phyloP scores from a whole-genome alignment of 352 stramenopile species.

The Phytophthora multivora region DNA sequence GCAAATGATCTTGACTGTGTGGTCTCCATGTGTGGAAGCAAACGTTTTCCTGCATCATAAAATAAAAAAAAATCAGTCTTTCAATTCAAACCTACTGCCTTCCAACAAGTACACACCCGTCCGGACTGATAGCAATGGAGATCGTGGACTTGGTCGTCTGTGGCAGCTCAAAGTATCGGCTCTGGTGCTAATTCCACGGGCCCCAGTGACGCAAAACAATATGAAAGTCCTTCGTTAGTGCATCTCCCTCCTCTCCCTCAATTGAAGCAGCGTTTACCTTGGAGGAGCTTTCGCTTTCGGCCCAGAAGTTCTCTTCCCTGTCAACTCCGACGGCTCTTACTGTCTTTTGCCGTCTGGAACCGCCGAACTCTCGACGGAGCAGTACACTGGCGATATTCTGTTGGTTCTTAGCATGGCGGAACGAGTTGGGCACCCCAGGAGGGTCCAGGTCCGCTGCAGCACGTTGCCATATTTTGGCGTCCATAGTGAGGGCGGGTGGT shows the following conservation, averaged over 20 bases:
- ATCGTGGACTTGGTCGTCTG: slow-evolving; percentile 89
- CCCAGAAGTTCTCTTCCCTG: slow-evolving; percentile 74
- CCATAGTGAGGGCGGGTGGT: slow-evolving; percentile 17
- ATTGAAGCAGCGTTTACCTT: slow-evolving; percentile 50
- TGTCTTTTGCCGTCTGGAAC: slow-evolving; percentile 43
- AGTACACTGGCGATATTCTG: slow-evolving; percentile 75
- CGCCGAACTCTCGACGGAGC: slow-evolving; percentile 61
- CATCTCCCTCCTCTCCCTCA: neutral
- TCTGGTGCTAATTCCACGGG: slow-evolving; percentile 61
- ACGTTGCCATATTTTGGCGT: slow-evolving; percentile 74
- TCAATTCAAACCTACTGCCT: neutral
- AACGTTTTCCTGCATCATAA: slow-evolving; percentile 81
- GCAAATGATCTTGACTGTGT: slow-evolving; percentile 98
- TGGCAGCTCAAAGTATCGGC: slow-evolving; percentile 84
- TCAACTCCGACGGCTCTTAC: slow-evolving; percentile 53
- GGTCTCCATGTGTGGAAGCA: slow-evolving; percentile 97
- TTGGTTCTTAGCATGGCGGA: slow-evolving; percentile 62
- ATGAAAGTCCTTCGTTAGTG: neutral
- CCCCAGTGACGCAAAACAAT: slow-evolving; percentile 2
- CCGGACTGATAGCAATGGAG: slow-evolving; percentile 87
- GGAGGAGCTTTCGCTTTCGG: slow-evolving; percentile 71
- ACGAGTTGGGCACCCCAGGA: slow-evolving; percentile 77
- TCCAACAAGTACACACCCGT: slow-evolving; percentile 52
- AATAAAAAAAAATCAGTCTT: slow-evolving; percentile 7
- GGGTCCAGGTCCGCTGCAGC: slow-evolving; percentile 72